phyloP scores from a whole-genome alignment of 169 alveolate species.

The Cryptosporidium parvum region DNA sequence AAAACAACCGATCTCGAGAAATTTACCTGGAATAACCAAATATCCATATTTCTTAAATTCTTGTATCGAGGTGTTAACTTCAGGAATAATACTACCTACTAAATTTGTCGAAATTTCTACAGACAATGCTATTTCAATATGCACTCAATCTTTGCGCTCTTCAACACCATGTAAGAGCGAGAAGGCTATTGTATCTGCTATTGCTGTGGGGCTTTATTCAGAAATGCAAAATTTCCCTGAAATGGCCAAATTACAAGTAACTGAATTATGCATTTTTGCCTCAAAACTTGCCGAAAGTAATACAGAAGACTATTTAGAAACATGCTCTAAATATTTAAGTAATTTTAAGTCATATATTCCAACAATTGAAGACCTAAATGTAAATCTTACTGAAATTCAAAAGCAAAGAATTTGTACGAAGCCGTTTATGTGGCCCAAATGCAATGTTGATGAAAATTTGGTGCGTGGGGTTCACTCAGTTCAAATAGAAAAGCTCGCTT shows the following conservation, averaged over 20 bases:
- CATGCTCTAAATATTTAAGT: slow-evolving; percentile 16
- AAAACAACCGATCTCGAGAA: slow-evolving; percentile 36
- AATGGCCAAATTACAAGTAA: not conserved
- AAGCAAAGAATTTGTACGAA: slow-evolving; percentile 64
- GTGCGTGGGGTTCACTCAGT: slow-evolving; percentile 23
- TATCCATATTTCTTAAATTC: slow-evolving; percentile 68
- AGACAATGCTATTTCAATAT: slow-evolving; percentile 49
- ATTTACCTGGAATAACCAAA: not conserved
- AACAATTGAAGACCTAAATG: not conserved
- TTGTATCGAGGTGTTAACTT: slow-evolving; percentile 39
- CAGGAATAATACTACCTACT: not conserved
- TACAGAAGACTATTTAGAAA: slow-evolving; percentile 27
- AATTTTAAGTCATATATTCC: slow-evolving; percentile 33
- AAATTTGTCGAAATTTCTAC: not conserved
- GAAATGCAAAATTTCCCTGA: slow-evolving; percentile 65
- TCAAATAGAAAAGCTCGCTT: slow-evolving; percentile 56
- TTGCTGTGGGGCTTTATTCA: slow-evolving; percentile 48
- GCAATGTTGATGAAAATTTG: not conserved
- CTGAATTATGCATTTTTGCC: slow-evolving; percentile 41
- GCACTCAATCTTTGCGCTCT: slow-evolving; percentile 50
- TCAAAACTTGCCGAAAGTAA: slow-evolving; percentile 11
- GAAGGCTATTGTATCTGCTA: slow-evolving; percentile 25
- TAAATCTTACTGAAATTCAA: slow-evolving; percentile 13
- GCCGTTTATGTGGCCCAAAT: slow-evolving; percentile 64
- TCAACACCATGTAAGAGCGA: slow-evolving; percentile 38